phyloP scores from a whole-genome alignment of 441 rosid genomes.

The Cnidoscolus chayamansa region DNA sequence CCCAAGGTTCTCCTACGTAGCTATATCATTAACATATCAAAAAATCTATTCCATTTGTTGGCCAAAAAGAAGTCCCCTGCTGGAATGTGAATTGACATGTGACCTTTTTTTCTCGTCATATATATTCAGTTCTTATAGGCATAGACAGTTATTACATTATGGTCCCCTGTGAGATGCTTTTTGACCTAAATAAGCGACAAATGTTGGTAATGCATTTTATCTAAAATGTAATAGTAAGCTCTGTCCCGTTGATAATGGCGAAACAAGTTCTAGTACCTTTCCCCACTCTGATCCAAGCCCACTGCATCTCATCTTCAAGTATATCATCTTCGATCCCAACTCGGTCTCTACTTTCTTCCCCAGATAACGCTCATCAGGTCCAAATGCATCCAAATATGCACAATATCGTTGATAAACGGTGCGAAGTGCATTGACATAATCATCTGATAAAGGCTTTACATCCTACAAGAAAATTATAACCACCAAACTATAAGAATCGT shows the following conservation, averaged over 20 bases:
- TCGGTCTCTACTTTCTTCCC: slow-evolving; percentile 88
- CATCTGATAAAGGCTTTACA: slow-evolving; percentile 67
- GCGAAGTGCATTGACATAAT: slow-evolving; percentile 44
- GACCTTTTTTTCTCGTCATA: not conserved
- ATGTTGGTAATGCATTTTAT: too few species aligned
- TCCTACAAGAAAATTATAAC: slow-evolving; percentile 38
- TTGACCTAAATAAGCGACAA: not conserved
- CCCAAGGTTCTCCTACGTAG: not conserved
- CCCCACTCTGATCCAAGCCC: slow-evolving; percentile 92
- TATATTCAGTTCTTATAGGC: not conserved
- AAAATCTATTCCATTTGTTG: not conserved
- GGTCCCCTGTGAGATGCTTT: not conserved
- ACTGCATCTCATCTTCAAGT: slow-evolving; percentile 92
- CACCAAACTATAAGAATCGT: not conserved
- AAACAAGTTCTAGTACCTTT: slow-evolving; percentile 47
- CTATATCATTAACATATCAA: not conserved
- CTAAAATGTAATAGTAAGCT: not conserved
- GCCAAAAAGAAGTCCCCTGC: not conserved
- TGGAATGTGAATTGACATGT: not conserved
- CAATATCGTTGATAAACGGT: slow-evolving; percentile 61
- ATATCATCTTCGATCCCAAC: slow-evolving; percentile 91
- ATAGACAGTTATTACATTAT: not conserved
- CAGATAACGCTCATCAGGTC: slow-evolving; percentile 66
- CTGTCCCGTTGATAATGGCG: not conserved
- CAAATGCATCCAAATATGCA: slow-evolving; percentile 66